Percentiles rank a stretch among this genome's conserved stretches.
These are phyloP conservation scores for Apiotrichum laibachii DNA, from an alignment of 1,284 basidiomycete genomes.

Conservation along the genomic window DNA sequence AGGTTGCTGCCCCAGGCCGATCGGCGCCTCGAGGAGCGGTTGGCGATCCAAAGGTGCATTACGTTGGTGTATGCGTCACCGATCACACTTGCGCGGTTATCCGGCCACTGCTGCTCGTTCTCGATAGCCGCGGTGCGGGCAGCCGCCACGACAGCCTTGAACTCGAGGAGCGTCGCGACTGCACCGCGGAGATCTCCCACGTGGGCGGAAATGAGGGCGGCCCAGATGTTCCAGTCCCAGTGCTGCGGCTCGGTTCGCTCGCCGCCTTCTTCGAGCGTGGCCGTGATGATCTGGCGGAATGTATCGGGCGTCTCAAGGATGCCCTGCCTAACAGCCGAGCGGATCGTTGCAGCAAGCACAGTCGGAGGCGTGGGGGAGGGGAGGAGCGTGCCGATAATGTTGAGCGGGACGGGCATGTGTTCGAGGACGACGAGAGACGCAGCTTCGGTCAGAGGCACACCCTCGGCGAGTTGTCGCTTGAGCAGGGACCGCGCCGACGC, in stretches of 20 bases:
- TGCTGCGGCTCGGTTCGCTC: background rate
- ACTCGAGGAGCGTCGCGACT: slow-evolving; percentile 13
- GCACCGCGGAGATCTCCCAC: slow-evolving; percentile 17
- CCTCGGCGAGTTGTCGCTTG: slow-evolving; percentile 14
- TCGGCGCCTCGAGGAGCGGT: background rate
- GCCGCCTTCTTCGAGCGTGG: slow-evolving; percentile 15
- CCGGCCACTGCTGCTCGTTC: background rate
- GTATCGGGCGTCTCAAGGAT: slow-evolving; percentile 8
- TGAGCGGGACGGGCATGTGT: background rate
- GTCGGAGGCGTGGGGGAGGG: slow-evolving; percentile 14
- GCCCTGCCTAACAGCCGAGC: slow-evolving; percentile 13
- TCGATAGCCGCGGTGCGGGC: background rate
- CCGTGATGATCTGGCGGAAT: slow-evolving; percentile 21
- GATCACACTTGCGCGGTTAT: background rate
- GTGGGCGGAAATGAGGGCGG: slow-evolving; percentile 13
- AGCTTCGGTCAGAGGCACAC: slow-evolving; percentile 10
- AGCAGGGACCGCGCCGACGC: slow-evolving; percentile 15
- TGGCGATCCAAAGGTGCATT: background rate
- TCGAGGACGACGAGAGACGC: background rate
- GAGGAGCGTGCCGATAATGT: slow-evolving; percentile 5
- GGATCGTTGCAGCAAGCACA: background rate
- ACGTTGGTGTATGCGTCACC: slow-evolving; percentile 1
- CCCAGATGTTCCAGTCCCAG: slow-evolving; percentile 30
- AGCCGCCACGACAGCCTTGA: slow-evolving; percentile 10
- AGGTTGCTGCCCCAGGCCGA: background rate